These are phyloP conservation scores for Cryptosporidium baileyi DNA, from an alignment of 169 alveolate species.

Conservation along the genomic window DNA sequence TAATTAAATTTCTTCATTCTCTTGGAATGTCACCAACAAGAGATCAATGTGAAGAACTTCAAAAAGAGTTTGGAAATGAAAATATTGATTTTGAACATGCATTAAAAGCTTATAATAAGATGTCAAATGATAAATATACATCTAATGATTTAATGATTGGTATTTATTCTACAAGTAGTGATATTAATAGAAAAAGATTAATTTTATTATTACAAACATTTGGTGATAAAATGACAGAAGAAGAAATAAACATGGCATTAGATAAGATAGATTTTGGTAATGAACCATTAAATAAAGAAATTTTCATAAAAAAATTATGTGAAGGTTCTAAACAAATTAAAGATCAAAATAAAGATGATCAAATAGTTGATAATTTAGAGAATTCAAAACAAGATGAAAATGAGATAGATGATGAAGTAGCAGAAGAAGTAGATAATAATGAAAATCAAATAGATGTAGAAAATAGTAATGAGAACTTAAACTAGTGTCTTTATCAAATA, in stretches of 20 bases:
- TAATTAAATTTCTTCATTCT: slow-evolving; percentile 18
- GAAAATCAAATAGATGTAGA: not conserved
- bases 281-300: slow-evolving; percentile 11
- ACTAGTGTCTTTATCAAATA: not conserved
- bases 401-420: not conserved
- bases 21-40: slow-evolving; percentile 55
- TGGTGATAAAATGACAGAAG: slow-evolving; percentile 62
- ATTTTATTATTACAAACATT: slow-evolving; percentile 8
- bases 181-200: slow-evolving; percentile 31
- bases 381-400: too few species aligned
- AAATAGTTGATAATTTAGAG: too few species aligned
- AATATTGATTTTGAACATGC: slow-evolving; percentile 42
- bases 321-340: slow-evolving; percentile 25
- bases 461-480: not conserved
- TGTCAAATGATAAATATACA: slow-evolving; percentile 43
- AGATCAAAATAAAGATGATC: not conserved
- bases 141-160: not conserved
- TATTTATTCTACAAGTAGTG: not conserved
- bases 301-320: slow-evolving; percentile 20
- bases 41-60: slow-evolving; percentile 14
- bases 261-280: slow-evolving; percentile 31
- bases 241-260: slow-evolving; percentile 33
- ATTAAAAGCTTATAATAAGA: slow-evolving; percentile 18
- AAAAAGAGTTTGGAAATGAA: slow-evolving; percentile 13
- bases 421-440: not conserved